Evolutionary conservation across 1,284 basidiomycete genomes (phyloP), one percentile per base, ranked within the genome.

Genomic region (Athelia psychrophila): DNA sequence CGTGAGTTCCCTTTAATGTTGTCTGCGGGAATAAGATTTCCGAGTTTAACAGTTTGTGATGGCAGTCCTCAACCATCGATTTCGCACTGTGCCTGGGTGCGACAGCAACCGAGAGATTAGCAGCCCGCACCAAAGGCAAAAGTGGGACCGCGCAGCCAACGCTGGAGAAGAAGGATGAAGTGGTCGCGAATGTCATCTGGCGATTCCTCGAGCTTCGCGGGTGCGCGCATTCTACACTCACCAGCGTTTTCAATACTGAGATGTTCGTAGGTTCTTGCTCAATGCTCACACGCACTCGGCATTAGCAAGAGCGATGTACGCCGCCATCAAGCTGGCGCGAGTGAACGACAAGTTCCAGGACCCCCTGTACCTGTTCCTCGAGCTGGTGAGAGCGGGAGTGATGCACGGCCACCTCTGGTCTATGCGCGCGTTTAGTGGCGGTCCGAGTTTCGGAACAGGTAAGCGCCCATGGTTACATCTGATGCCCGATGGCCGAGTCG

Each of bases 321-420:
- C 81, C 27, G 93, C 93, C 2, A 78, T 95, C 62, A 81, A 84
- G 58, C 76, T 77, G 25, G 82, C 90, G 2, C 84, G 91, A 44
- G 75, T 98, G 58, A 98, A 96, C 68, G 96, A 99, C 78, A 98
- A 97, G 72, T 95, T 99, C 76, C 96, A 99, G 70, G 97, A 99
- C 71, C 84, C 97, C 4, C 76, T 99, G 3, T 96, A 96, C 70
- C 72, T 96, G 66, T 89, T 97, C 72, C 77, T 96, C 69, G 91
- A 99, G 74, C 83, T 97, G 51, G 85, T 98, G 56, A 82, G 96
- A 59, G 94, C 95, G 12, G 93, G 94, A 0, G 95, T 97, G 13
- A 88, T 99, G 78, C 95, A 99, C 65, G 93, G 93, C 1, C 88
- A 95, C 62, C 75, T 91, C 52, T 98, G 93, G 88, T 91, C 91